Base-by-base conservation (phyloP, 306 rosid genomes). In the Quercus ilex region DNA sequence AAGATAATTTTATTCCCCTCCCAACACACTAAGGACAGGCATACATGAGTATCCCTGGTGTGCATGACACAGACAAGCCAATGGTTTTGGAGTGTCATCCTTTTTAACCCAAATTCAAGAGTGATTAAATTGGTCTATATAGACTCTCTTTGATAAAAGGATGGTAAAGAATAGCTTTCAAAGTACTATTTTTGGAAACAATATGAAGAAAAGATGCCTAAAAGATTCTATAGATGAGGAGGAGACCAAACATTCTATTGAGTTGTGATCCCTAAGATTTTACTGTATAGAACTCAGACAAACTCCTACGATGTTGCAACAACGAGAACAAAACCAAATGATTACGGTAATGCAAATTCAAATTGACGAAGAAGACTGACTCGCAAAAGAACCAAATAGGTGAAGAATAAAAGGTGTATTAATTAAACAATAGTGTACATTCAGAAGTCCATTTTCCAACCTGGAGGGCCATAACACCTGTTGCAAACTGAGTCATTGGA, bases 391-490 rank as follows among this genome's bases (percentile, higher is more conserved):
- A 57, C 76, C 63, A 38, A 33, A 58, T 49, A 49, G 17, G 53
- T 17, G 13, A 12, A 38, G 18, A 9, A 52, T 19, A 41, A 46
- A 31, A 43, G 23, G 57, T 52, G 4, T 19, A 82, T 17, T 19
- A 78, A 74, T 41, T 25, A 77, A 46, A 35, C 69, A 52, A 62
- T 59, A 38, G 46, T 38, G 46, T 58, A 14, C 56, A 20, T 8
- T n/a, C 81, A 31, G 64, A 60, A 86, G 86, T 72, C 70, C 69
- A 71, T 77, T 64, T 74, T 57, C 87, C 75, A 83, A 93, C 98
- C 99, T 96, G 98, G 77, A 96, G 97, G 75, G 97, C 98, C 99
- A 96, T 91, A 80, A 91, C 97, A 83, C 99, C 99, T 19, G 96
- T 88, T 41, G 92, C 82, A 82, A 96, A 93, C 74, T 93, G 98